A percentile compares a stretch with the other conserved stretches of the same genome.
phyloP scores from a whole-genome alignment of 192 early-diverging fungal species.

The Podila epigama region DNA sequence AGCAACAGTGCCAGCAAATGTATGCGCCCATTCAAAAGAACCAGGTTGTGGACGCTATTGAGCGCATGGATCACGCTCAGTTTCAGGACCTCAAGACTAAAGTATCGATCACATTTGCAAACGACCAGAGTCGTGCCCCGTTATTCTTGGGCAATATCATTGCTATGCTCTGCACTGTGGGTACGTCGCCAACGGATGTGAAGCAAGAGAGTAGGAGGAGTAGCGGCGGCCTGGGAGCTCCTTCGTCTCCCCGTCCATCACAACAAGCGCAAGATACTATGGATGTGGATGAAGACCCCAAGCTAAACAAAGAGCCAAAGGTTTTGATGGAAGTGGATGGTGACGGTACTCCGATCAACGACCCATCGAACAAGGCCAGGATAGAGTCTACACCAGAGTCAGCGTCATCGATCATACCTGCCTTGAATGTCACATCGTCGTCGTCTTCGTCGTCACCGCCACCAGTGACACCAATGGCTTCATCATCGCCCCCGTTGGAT shows the following conservation, averaged over 20 bases:
- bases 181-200: not conserved
- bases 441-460: too few species aligned
- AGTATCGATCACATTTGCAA: conserved; percentile 13
- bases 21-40: conserved; percentile 30
- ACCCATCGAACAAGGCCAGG: not conserved
- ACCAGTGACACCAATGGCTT: not conserved
- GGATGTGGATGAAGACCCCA: not conserved
- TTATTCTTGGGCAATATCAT: conserved; percentile 35
- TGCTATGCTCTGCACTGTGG: conserved; percentile 20
- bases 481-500: not conserved
- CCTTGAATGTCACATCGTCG: too few species aligned
- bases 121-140: conserved; percentile 38
- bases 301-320: not conserved
- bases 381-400: not conserved
- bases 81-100: conserved; percentile 20
- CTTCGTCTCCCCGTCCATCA: not conserved
- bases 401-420: not conserved
- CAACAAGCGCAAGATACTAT: not conserved
- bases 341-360: not conserved
- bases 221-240: too few species aligned
- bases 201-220: not conserved
- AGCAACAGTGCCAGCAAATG: conserved; percentile 17
- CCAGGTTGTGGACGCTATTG: conserved; percentile 26
- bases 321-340: not conserved
- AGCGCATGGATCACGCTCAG: conserved; percentile 26